Evolutionary conservation across 2,329 filamentous ascomycete genomes (phyloP).

Genomic region (Hypocrella siamensis): DNA sequence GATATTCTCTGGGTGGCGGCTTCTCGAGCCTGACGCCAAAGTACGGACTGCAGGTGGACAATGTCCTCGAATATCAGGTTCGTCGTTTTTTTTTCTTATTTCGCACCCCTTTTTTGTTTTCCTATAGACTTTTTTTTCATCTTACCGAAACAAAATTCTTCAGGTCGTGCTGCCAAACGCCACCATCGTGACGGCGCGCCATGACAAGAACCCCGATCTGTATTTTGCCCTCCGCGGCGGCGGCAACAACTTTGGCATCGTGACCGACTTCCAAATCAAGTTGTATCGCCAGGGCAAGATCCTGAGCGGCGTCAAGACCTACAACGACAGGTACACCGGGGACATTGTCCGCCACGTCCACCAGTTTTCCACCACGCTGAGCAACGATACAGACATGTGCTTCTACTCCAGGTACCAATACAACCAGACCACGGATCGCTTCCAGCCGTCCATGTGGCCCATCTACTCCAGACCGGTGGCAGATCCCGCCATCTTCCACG

Average conservation of each 20-base stretch:
- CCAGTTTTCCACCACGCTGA: not conserved
- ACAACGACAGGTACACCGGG: not conserved
- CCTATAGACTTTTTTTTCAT: no score
- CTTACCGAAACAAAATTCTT: no score
- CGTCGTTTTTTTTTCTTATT: not conserved
- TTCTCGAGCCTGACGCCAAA: constrained; percentile 24
- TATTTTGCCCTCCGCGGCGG: constrained; percentile 30
- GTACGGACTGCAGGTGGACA: constrained; percentile 6
- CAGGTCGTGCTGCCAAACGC: constrained; percentile 26
- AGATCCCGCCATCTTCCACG: not conserved
- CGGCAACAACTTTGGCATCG: constrained; percentile 28
- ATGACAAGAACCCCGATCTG: constrained; percentile 19
- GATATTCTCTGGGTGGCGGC: constrained; percentile 19
- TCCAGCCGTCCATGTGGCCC: not conserved
- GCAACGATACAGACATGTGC: not conserved
- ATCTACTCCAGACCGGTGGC: not conserved
- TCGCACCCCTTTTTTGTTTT: no score
- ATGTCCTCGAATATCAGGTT: constrained; percentile 18
- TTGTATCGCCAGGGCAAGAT: not conserved
- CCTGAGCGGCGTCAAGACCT: not conserved
- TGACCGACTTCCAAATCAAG: constrained; percentile 7
- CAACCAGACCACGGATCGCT: not conserved
- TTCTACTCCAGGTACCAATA: not conserved
- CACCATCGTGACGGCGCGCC: constrained; percentile 21
- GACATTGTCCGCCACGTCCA: not conserved